Base-by-base conservation (phyloP, 176 grass and related monocot genomes). In the Olyra latifolia region DNA sequence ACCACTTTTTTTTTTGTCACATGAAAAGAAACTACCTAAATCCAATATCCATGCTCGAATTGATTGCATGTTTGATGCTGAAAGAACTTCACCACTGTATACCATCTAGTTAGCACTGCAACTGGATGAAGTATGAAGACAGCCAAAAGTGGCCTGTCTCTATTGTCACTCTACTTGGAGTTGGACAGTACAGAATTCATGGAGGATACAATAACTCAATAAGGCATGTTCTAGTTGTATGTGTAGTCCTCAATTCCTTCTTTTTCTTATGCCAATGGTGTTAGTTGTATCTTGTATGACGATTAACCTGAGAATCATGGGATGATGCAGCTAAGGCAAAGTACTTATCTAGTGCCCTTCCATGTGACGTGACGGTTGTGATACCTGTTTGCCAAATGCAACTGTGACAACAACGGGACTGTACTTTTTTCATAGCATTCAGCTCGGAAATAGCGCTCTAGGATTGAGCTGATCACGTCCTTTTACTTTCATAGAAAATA, bases 111-210 rank as follows among this genome's bases (percentile, higher is more conserved):
- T 86, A 65, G 25, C 35, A 72, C 35, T 65, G 40, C 40, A 66
- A 66, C 23, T 43, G 23, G 39, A 66, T 67, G 35, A 16, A 29
- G 20, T 64, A 13, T 45, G 13, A 28, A 72, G 62, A 70, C 6
- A 13, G 38, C 66, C 79, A 55, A 77, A 87, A 71, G 32, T 77
- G 64, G 53, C 52, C 76, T 44, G 28, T 19, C 53, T 69, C 57
- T 47, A 13, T 54, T 23, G 9, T 10, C 20, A 9, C 23, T 56
- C 54, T 8, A 23, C 22, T 23, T 56, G 54, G n/a, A 23, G 10
- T 23, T 56, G 54, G 19, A 9, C 7, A 11, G 49, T 55, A 22
- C 20, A 55, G 20, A n/a, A 55, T 23, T 23, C 54, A 75, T 43
- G 42, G 47, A 42, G 9, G n/a, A 10, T 71, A 29, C 32, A 79